Percentiles rank a stretch among this genome's conserved stretches.
phyloP scores from a whole-genome alignment of 768 basidiomycete genomes.

The Leucocoprinus sp. region DNA sequence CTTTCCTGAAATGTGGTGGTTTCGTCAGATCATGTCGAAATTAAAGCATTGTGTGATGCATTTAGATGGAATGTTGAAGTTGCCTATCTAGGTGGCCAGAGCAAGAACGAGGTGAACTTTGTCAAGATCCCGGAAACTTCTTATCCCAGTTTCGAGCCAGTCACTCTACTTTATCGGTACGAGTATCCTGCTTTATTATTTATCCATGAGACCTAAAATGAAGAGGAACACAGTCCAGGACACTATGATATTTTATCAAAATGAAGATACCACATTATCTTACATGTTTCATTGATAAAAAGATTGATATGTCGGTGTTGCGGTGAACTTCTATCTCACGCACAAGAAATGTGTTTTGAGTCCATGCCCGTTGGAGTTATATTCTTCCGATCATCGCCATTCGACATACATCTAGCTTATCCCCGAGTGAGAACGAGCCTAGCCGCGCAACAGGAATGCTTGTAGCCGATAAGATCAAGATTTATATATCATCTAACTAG shows the following conservation, averaged over 20 bases:
- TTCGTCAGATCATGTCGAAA: slow-evolving; percentile 66
- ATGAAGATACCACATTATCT: not conserved
- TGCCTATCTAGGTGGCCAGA: slow-evolving; percentile 73
- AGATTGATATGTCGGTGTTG: too few relatives aligned
- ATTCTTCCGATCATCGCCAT: too few relatives aligned
- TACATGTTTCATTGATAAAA: not conserved
- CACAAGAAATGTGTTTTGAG: too few relatives aligned
- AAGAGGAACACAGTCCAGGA: slow-evolving; percentile 59
- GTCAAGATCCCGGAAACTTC: slow-evolving; percentile 50
- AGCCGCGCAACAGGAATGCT: too few relatives aligned
- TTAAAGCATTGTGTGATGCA: slow-evolving; percentile 66
- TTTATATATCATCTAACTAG: too few relatives aligned
- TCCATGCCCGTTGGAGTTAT: too few relatives aligned
- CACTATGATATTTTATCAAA: slow-evolving; percentile 72
- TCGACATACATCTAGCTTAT: too few relatives aligned
- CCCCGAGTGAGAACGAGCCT: too few relatives aligned
- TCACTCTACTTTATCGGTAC: slow-evolving; percentile 71
- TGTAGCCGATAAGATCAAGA: too few relatives aligned
- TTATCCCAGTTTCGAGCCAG: slow-evolving; percentile 37
- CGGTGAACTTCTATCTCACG: too few relatives aligned
- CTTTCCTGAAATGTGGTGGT: not conserved
- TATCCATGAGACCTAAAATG: slow-evolving; percentile 1
- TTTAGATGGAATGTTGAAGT: slow-evolving; percentile 61
- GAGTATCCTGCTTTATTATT: not conserved
- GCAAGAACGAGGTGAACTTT: slow-evolving; percentile 51